Base-by-base conservation (phyloP, 805 yeast genomes). In the Trichomonascus vanleenenianus region DNA sequence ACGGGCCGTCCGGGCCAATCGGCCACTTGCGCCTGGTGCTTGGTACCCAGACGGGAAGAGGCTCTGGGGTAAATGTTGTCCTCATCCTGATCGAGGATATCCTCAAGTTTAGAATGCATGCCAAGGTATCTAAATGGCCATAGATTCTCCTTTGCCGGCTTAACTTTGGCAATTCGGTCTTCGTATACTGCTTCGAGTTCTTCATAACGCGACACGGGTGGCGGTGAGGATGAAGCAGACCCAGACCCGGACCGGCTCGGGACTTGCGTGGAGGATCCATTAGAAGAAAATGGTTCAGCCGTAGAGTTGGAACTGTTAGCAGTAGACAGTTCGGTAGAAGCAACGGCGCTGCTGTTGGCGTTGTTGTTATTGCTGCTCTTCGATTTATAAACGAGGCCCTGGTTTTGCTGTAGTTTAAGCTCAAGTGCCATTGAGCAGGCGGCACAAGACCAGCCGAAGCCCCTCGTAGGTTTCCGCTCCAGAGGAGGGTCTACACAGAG, bases 391-490 rank as follows among this genome's bases (percentile, higher is more conserved):
- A 38, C 36, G 14, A 50, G 42, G 7, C 59, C 60, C 42, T 54
- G 51, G 34, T 46, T 44, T 43, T 56, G 60, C 27, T 52, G 45
- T 12, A 56, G 47, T 19, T 44, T 47, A 20, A 49, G 46, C 40
- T 57, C 61, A 8, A 49, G 44, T 7, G 56, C 56, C 14, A 52
- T 47, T 27, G 81, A 72, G 65, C 97, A 88, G 3, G 68, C 60
- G 25, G 85, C 89, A 68, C 97, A 88, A 20, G 86, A 75, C 96
- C 96, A 89, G 7, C 87, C 85, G 59, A 86, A 84, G 1, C 95
- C 96, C 47, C 94, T 67, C 38, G 85, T 80, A 1, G 96, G 96
- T 56, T 85, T 85, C 51, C 76, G 76, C 43, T 75, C 60, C 34
- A 87, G 63, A 1, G 96, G 96, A 1, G 96, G 96, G 49, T 83